Evolutionary conservation across 2,329 filamentous ascomycete genomes (phyloP).

Genomic region (Rhinocladiella mackenziei): DNA sequence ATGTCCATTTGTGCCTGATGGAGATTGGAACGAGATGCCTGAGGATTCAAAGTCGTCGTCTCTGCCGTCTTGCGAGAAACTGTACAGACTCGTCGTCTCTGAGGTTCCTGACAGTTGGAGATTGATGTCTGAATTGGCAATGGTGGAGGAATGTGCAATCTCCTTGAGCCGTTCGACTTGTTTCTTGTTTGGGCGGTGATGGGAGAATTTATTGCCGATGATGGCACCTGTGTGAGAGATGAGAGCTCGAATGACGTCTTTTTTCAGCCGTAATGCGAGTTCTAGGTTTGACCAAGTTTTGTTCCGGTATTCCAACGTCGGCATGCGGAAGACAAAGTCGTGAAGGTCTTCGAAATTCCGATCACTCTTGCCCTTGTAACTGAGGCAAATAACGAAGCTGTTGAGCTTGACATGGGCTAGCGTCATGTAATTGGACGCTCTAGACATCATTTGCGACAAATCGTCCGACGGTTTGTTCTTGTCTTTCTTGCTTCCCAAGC

Average conservation of each 20-base stretch:
- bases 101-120: conserved; percentile 27
- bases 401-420: conserved; percentile 92
- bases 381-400: conserved; percentile 89
- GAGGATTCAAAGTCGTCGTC: conserved; percentile 26
- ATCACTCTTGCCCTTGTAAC: conserved; percentile 92
- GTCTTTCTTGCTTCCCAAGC: conserved; percentile 44
- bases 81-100: conserved; percentile 29
- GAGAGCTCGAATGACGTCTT: conserved; percentile 86
- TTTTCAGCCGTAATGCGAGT: conserved; percentile 85
- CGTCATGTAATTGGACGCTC: conserved; percentile 96
- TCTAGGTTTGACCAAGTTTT: conserved; percentile 99
- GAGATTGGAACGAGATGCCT: conserved; percentile 26
- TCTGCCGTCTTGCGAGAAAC: conserved; percentile 22
- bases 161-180: conserved; percentile 77
- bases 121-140: conserved; percentile 42
- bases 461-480: conserved; percentile 72
- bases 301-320: conserved; percentile 91
- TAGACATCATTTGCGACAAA: conserved; percentile 90
- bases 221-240: conserved; percentile 96
- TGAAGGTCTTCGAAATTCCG: conserved; percentile 96
- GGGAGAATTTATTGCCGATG: conserved; percentile 93
- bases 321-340: conserved; percentile 93
- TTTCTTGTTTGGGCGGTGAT: conserved; percentile 75
- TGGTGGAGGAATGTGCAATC: conserved; percentile 70
- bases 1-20: conserved; percentile 14